Base-by-base conservation (phyloP, 306 rosid species). In the Lathyrus sativus region DNA sequence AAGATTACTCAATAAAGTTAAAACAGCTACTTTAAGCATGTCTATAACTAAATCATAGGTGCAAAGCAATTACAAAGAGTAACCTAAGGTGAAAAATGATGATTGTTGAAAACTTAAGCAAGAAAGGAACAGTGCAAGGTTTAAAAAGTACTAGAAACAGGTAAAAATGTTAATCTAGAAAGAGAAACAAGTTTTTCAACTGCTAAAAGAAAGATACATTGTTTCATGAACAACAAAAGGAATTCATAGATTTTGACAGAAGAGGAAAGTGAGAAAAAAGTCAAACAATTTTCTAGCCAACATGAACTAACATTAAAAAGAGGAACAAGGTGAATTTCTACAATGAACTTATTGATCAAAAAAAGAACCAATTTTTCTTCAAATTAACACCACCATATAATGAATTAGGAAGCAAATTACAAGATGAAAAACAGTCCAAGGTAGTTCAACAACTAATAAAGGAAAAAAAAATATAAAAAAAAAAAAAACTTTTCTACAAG, bases 381-480 rank as follows among this genome's bases (percentile, higher is more conserved):
- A 82, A 68, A 75, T 17, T 39, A 69, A 45, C 14, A 6, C 72
- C 46, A 11, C 19, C 74, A 38, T 45, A 57, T 58, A 3, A 58
- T 64, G 33, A 54, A 74, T 70, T 45, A 41, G 77, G 71, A 68
- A 58, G 74, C 4, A 69, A 56, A 61, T 68, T 60, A 41, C 7
- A 58, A 44, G 12, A 69, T 68, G 31, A 64, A 48, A 64, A 76
- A 62, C 48, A 74, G 19, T 67, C 64, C 48, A 43, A 79, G 73
- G 83, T 62, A 50, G 87, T 78, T 89, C 74, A 76, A 81, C 85
- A 68, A 83, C 85, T 67, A 65, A 61, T 17, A 46, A 37, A 6
- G 6, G 35, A n/a, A 18, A 53, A 15, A 33, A 1, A 33, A 33
- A 53, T 8, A n/a, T 14, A 53, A 15, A 33, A 1, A 33, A 33